Base-by-base conservation (phyloP, 23 red algal genomes). In the Cyanidium caldarium region DNA sequence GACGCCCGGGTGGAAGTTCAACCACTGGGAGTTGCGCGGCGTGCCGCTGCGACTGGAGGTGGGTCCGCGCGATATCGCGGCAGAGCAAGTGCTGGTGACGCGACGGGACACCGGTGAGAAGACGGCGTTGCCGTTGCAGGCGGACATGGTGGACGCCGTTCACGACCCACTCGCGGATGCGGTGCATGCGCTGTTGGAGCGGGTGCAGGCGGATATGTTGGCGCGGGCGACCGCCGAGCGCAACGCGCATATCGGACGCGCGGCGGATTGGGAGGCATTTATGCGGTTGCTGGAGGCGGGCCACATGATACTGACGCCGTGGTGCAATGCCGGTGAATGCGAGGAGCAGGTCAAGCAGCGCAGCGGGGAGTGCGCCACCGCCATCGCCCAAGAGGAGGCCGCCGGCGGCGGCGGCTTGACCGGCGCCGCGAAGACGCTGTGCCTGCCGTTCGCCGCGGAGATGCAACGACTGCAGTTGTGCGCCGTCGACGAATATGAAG, bases 1-100 rank as follows among this genome's bases (percentile, higher is more conserved):
- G 74, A 98, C 82, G 17, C 92, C 92, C 1, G 92, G 92, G 17
- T 98, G 92, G 92, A 98, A 98, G 57, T 98, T 89, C 51, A 85
- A 85, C 57, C 73, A 98, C 21, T 89, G 85, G 84, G 92, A 98
- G 58, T 79, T 98, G 10, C 78, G 80, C 57, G 92, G 92, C 12
- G 92, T 98, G 3, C 83, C 81, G 68, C 46, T 89, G 68, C 41
- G 92, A 40, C 34, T 98, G 29, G 92, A 98, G 65, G 70, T 98
- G 34, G 92, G 92, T 1, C 80, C 86, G 13, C 85, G 86, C 44
- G 92, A 98, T 37, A 57, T 98, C 36, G 76, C 88, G 17, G 71
- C 70, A 3, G 74, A 58, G 10, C 40, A 56, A 21, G 73, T 85
- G 0, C 57, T 85, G 26, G 66, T 57, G 0, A 77, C 65, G 33